phyloP scores from a whole-genome alignment of 805 yeast genomes.

The Pichia cephalocereana region DNA sequence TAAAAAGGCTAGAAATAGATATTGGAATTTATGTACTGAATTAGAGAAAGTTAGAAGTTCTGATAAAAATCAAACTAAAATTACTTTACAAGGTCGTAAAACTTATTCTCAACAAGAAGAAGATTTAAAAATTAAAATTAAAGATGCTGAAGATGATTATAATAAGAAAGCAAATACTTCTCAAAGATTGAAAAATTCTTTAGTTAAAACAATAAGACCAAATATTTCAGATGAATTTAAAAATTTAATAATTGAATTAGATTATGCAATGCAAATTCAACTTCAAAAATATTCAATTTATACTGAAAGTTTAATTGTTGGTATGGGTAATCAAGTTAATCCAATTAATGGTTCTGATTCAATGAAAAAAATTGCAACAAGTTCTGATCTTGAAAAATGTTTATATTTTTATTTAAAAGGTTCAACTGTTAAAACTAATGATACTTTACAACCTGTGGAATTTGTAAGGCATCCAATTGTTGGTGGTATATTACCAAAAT shows the following conservation, averaged over 20 bases:
- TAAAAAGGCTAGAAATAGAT: constrained; percentile 77
- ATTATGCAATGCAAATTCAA: constrained; percentile 82
- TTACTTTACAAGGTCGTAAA: constrained; percentile 70
- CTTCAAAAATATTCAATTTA: constrained; percentile 83
- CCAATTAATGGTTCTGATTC: constrained; percentile 56
- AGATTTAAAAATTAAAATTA: constrained; percentile 72
- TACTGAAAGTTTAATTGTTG: constrained; percentile 74
- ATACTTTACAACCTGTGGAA: constrained; percentile 50
- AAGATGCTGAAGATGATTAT: constrained; percentile 79
- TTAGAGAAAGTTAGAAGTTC: constrained; percentile 66
- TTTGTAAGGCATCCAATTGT: constrained; percentile 66
- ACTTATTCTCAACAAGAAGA: constrained; percentile 86
- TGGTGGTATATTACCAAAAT: constrained; percentile 14
- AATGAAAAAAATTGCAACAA: constrained; percentile 66
- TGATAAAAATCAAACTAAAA: constrained; percentile 78
- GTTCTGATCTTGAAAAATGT: constrained; percentile 78
- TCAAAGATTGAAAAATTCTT: constrained; percentile 63
- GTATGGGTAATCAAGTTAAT: constrained; percentile 72
- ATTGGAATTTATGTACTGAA: constrained; percentile 75
- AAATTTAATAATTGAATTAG: constrained; percentile 75
- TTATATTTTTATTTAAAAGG: constrained; percentile 53
- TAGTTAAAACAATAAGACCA: constrained; percentile 70
- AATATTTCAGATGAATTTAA: constrained; percentile 60
- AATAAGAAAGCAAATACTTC: constrained; percentile 66
- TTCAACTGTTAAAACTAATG: constrained; percentile 26